Percentiles rank a stretch among this genome's conserved stretches.
Conservation (phyloP, 2,329 filamentous ascomycete species). For the Pseudogymnoascus verrucosus region DNA sequence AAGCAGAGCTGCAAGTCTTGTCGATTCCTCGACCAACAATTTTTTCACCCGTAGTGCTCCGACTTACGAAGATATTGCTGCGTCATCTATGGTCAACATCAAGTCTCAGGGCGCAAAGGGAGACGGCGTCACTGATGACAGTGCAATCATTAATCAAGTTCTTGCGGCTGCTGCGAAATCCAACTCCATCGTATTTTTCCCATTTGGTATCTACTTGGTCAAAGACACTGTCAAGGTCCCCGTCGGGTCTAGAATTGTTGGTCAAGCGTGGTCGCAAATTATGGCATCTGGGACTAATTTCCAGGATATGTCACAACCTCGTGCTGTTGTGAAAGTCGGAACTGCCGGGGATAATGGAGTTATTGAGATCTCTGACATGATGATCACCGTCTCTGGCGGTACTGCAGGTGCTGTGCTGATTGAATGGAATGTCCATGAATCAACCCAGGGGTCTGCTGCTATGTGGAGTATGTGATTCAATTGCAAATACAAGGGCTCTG, state of each 20-base stretch:
- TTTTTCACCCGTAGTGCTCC: too few species aligned
- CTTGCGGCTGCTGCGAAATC: too few species aligned
- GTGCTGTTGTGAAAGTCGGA: constrained; percentile 42
- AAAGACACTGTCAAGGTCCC: constrained; percentile 39
- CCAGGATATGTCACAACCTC: constrained; percentile 33
- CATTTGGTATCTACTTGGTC: constrained; percentile 45
- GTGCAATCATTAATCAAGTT: too few species aligned
- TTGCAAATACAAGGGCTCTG: too few species aligned
- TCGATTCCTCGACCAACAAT: too few species aligned
- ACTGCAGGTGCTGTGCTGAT: constrained; percentile 53
- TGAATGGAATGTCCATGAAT: constrained; percentile 53
- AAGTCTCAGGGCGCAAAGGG: too few species aligned
- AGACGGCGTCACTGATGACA: too few species aligned
- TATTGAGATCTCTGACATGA: constrained; percentile 53
- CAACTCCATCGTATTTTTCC: constrained; percentile 45
- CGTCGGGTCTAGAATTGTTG: constrained; percentile 29
- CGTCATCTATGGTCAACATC: too few species aligned
- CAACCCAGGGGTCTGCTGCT: constrained; percentile 35
- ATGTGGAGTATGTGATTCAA: constrained; percentile 31
- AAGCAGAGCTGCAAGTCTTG: too few species aligned
- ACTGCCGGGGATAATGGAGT: constrained; percentile 43
- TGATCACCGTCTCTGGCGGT: constrained; percentile 51
- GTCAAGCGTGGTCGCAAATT: constrained; percentile 35
- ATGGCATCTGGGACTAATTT: constrained; percentile 33
- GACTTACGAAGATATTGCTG: too few species aligned